Base-by-base conservation (phyloP, 305 asterid species). In the Solanum aculeatissimum region DNA sequence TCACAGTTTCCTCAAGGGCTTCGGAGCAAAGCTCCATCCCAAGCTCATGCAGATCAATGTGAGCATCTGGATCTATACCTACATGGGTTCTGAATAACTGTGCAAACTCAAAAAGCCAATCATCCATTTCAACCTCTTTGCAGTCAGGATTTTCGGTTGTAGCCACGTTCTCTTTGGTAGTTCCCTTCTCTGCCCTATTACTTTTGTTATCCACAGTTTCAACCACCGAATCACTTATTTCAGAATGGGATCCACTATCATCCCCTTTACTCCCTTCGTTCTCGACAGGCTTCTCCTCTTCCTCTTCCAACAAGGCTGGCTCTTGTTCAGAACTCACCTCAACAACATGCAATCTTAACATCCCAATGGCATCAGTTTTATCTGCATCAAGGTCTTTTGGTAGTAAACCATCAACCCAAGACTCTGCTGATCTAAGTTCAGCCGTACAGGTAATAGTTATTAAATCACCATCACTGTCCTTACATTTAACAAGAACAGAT, bases 81-180 rank as follows among this genome's bases (percentile, higher is more conserved):
- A 97, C 97, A 85, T 94, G 98, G 63, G 95, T 89, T 38, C 99
- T 88, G 92, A 97, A 97, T 42, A 97, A 89, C 88, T 97, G 99
- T 0, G 99, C 99, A 86, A 97, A 97, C 89, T 97, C 99, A 84
- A 97, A 95, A 18, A 97, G 86, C 99, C 99, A 97, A 86, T 95
- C 99, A 82, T 97, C 99, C 95, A 97, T 94, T 90, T 97, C 99
- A 82, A 97, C 96, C 86, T 97, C 99, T 88, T 97, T 97, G 83
- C 87, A 88, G 87, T 92, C 98, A 1, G 89, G 90, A 47, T 93
- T 97, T 66, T 91, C 95, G 7, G 91, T 7, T 23, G 86, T 84
- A 84, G 85, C 95, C 0, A 63, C 83, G 89, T 90, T 93, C 83
- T 85, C 96, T 83, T 93, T 91, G 43, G 79, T 80, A 43, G 72